phyloP scores from a whole-genome alignment of 352 stramenopile genomes.

The Halophytophthora batemanensis region DNA sequence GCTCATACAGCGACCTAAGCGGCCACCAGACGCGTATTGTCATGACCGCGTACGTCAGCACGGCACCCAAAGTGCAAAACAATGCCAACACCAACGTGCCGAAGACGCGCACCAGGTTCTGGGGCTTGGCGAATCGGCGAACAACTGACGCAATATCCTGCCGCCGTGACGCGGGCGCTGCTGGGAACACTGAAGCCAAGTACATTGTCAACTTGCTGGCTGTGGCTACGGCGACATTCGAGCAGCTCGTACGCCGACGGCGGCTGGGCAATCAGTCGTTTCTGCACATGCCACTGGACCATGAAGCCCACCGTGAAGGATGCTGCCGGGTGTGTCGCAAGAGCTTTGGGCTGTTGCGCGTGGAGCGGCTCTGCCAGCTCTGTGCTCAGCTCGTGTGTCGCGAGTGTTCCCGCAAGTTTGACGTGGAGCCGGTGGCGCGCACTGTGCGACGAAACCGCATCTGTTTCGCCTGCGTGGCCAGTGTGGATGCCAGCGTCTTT shows the following conservation, averaged over 20 bases:
- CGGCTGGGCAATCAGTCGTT: constrained; percentile 56
- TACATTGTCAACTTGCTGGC: constrained; percentile 52
- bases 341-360: constrained; percentile 51
- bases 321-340: constrained; percentile 48
- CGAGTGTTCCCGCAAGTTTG: constrained; percentile 63
- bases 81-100: not conserved
- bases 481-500: constrained; percentile 46
- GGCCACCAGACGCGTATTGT: constrained; percentile 52
- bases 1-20: constrained; percentile 42
- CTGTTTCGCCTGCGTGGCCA: constrained; percentile 57
- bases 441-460: constrained; percentile 53
- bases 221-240: constrained; percentile 44
- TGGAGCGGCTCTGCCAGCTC: constrained; percentile 61
- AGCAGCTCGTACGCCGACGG: constrained; percentile 51
- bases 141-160: not conserved
- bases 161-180: constrained; percentile 6
- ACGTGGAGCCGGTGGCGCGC: constrained; percentile 50
- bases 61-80: constrained; percentile 2
- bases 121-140: constrained; percentile 8
- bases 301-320: constrained; percentile 19
- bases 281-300: constrained; percentile 31
- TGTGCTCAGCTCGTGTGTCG: constrained; percentile 61
- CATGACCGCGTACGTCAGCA: constrained; percentile 54
- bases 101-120: constrained; percentile 11
- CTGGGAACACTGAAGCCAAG: constrained; percentile 36